Conservation (phyloP, 75 land plant species). For the Isoetes taiwanensis region DNA sequence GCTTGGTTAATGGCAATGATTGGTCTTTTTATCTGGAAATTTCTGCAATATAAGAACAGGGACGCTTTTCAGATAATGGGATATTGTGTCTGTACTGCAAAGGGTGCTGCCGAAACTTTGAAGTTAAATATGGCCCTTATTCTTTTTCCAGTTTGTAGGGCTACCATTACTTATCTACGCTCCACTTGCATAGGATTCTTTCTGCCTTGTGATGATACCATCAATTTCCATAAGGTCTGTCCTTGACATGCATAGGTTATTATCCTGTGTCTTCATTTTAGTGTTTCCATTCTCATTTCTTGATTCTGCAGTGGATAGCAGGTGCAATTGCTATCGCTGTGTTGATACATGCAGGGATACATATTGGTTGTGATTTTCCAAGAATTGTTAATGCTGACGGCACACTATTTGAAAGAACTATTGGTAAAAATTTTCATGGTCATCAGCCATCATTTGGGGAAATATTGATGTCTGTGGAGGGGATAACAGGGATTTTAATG, state of each 20-base stretch:
- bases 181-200: slow-evolving; percentile 18
- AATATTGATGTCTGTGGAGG: slow-evolving; percentile 11
- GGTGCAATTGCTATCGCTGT: slow-evolving; percentile 15
- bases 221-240: slow-evolving; percentile 21
- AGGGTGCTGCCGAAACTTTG: slow-evolving; percentile 25
- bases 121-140: slow-evolving; percentile 27
- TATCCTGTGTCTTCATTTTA: too few species aligned
- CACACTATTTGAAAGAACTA: neutral
- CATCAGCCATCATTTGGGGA: slow-evolving; percentile 14
- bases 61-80: slow-evolving; percentile 19
- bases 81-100: slow-evolving; percentile 23
- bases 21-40: slow-evolving; percentile 22
- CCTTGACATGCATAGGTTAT: too few species aligned
- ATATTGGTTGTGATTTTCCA: slow-evolving; percentile 21
- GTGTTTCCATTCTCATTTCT: neutral
- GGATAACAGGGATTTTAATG: slow-evolving; percentile 19
- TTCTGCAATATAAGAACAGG: slow-evolving; percentile 15
- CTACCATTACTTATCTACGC: slow-evolving; percentile 21
- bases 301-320: slow-evolving; percentile 11
- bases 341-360: slow-evolving; percentile 11
- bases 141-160: slow-evolving; percentile 23
- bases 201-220: slow-evolving; percentile 25
- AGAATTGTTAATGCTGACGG: slow-evolving; percentile 11
- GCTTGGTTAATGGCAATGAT: slow-evolving; percentile 8
- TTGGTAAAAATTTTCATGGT: slow-evolving; percentile 15